Evolutionary conservation across 2,329 filamentous ascomycete species (phyloP).

Genomic region (Hymenoscyphus infarciens): DNA sequence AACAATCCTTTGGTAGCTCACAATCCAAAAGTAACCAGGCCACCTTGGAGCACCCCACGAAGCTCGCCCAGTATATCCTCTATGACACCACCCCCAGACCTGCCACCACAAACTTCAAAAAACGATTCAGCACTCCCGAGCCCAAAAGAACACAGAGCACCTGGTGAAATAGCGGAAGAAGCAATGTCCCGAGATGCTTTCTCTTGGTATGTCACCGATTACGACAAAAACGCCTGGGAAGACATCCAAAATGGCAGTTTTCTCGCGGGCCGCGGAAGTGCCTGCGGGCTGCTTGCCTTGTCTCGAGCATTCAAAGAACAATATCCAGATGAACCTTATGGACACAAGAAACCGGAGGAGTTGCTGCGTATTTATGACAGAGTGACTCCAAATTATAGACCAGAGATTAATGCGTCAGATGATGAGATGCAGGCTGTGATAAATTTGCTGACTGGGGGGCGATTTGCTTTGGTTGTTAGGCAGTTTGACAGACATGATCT

Average conservation of each 20-base stretch:
- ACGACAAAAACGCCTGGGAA: neutral
- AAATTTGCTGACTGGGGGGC: neutral
- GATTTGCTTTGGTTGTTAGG: neutral
- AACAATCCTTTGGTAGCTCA: neutral
- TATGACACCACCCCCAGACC: neutral
- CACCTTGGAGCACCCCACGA: no score
- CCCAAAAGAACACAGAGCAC: neutral
- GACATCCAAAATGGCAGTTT: neutral
- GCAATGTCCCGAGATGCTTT: neutral
- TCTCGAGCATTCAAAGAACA: neutral
- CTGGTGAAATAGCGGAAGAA: neutral
- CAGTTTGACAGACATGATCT: neutral
- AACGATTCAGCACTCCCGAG: neutral
- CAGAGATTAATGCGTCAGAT: constrained; percentile 1
- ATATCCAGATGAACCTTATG: neutral
- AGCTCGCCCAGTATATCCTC: neutral
- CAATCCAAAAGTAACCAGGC: neutral
- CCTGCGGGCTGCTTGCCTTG: neutral
- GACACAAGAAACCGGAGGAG: neutral
- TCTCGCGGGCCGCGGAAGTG: neutral
- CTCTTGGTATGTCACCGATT: constrained; percentile 6
- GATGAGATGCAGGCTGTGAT: constrained; percentile 3
- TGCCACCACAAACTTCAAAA: neutral
- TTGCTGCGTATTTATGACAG: neutral
- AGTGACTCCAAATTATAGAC: neutral